These are phyloP conservation scores for Elongisporangium prolatum DNA, from an alignment of 352 stramenopile genomes.

Conservation along the genomic window DNA sequence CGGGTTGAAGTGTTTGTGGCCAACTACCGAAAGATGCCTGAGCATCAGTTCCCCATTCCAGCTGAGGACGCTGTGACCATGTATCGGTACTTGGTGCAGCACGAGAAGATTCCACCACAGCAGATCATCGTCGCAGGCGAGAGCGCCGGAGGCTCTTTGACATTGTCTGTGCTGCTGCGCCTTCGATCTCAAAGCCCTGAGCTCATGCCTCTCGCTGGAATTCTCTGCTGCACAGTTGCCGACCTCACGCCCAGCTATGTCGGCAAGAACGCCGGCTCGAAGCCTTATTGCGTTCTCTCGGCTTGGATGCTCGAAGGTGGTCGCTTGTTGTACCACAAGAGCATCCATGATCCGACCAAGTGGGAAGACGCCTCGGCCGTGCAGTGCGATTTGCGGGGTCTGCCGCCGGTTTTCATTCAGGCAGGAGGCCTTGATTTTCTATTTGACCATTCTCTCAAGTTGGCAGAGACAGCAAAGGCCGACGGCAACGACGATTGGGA, in stretches of 20 bases:
- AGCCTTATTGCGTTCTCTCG: constrained; percentile 31
- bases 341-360: constrained; percentile 16
- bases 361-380: constrained; percentile 34
- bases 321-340: constrained; percentile 18
- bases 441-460: constrained; percentile 23
- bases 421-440: constrained; percentile 33
- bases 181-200: no score
- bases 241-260: constrained; percentile 27
- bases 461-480: constrained; percentile 23
- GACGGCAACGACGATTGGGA: constrained; percentile 38
- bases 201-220: no score
- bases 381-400: constrained; percentile 32
- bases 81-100: no score
- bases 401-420: constrained; percentile 41
- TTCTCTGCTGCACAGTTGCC: constrained; percentile 7
- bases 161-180: no score
- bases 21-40: no score
- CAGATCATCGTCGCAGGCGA: constrained; percentile 27
- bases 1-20: no score
- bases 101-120: no score
- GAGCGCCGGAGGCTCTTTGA: no score
- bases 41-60: no score
- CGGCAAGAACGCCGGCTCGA: neutral
- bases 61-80: no score
- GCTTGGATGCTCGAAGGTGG: constrained; percentile 12